Base-by-base conservation (phyloP, 306 rosid genomes). In the Arachis hypogaea region DNA sequence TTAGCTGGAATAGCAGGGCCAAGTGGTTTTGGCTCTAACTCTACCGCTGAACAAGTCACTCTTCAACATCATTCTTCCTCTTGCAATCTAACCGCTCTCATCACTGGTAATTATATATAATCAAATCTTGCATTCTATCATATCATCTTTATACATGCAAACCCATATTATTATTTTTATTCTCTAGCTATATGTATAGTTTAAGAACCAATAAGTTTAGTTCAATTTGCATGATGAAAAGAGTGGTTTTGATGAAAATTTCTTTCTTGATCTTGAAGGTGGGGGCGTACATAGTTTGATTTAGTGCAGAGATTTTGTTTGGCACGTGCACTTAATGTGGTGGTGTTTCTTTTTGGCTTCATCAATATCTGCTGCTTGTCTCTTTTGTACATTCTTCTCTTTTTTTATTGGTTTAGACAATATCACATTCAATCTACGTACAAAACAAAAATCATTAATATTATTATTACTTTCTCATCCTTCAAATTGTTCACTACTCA, bases 1-100 rank as follows among this genome's bases (percentile, higher is more conserved):
- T 85, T 94, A 28, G 97, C 96, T 73, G 99, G 99, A 86, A 73
- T 91, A 67, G 90, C 99, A 78, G 99, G 99, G 61, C 97, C 96
- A 9, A 94, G 97, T 83, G 99, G 97, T 43, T 92, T 85, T 85
- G 96, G 99, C 83, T 94, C 99, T 9, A 94, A 88, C 7, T 80
- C 99, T 33, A 92, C 99, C 6, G 99, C 97, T 16, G 99, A 94
- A 28, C 92, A 94, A 85, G 97, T 92, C 57, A 85, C 96, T 60
- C 38, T 33, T 33, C 38, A 33, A 2, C 38, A 33, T 2, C 56
- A 66, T 11, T 74, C 65, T 0, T 65, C 44, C 28, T 77, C 85
- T 62, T 58, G 89, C 54, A 83, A 69, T 75, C 90, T 92, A 41
- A 92, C 97, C 22, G 97, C 93, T 74, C 81, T 94, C 7, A 85